These are phyloP conservation scores for Aspergillus bertholletiae DNA, from an alignment of 495 filamentous ascomycete genomes.

Conservation along the genomic window DNA sequence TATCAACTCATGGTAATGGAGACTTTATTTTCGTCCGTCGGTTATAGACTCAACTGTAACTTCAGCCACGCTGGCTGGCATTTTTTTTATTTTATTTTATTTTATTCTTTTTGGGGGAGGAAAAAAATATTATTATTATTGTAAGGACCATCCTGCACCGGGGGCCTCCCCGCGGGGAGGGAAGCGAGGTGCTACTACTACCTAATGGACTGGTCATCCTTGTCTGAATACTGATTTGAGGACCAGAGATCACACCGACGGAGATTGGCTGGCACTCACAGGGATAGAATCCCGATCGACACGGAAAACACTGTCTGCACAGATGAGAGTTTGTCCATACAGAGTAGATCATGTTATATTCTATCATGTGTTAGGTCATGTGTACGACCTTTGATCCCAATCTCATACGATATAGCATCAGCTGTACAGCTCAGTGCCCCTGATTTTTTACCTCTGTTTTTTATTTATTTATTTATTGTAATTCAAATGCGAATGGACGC, in stretches of 20 bases:
- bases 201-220: background rate
- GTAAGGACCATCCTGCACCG: conserved; percentile 13
- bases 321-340: conserved; percentile 1
- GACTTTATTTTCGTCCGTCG: background rate
- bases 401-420: background rate
- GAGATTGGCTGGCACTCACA: conserved; percentile 10
- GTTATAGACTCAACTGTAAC: background rate
- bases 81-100: background rate
- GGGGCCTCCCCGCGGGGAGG: conserved; percentile 20
- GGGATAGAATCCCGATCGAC: conserved; percentile 23
- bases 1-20: conserved; percentile 6
- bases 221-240: background rate
- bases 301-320: conserved; percentile 5
- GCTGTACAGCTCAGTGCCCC: background rate
- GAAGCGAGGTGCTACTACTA: background rate
- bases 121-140: too few relatives aligned
- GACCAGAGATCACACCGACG: background rate
- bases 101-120: background rate
- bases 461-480: too few relatives aligned
- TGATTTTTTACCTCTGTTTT: background rate
- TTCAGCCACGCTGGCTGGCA: background rate
- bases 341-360: background rate
- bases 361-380: background rate
- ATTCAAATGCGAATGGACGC: background rate
- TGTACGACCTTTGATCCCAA: background rate